Evolutionary conservation across 345 rosid genomes (phyloP).

Genomic region (Aethionema arabicum): DNA sequence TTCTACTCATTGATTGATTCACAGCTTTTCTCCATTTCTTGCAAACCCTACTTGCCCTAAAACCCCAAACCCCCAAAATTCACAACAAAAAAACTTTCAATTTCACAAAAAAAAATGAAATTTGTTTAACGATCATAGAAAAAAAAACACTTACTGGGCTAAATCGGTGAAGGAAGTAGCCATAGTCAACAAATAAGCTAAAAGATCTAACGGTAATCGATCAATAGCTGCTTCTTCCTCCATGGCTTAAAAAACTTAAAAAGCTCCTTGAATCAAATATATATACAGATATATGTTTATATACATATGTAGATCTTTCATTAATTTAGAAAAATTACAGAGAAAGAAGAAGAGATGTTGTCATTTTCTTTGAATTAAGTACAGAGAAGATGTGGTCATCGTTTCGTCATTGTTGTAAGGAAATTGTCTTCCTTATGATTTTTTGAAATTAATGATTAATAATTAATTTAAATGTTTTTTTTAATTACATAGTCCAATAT

Average conservation of each 20-base stretch:
- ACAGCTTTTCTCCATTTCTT: slow-evolving; percentile 87
- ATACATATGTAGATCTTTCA: not conserved
- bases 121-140: slow-evolving; percentile 2
- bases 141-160: slow-evolving; percentile 56
- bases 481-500: slow-evolving; percentile 20
- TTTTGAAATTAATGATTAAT: not conserved
- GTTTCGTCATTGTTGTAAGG: slow-evolving; percentile 33
- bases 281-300: slow-evolving; percentile 14
- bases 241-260: slow-evolving; percentile 10
- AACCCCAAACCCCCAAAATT: not conserved
- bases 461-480: not conserved
- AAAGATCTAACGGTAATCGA: slow-evolving; percentile 66
- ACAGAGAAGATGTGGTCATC: slow-evolving; percentile 41
- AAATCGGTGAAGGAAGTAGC: slow-evolving; percentile 79
- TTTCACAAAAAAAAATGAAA: not conserved
- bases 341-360: slow-evolving; percentile 32
- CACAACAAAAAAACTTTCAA: not conserved
- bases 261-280: not conserved
- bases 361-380: slow-evolving; percentile 16
- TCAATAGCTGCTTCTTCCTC: slow-evolving; percentile 63
- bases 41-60: slow-evolving; percentile 80
- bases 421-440: not conserved
- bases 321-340: slow-evolving; percentile 20
- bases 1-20: slow-evolving; percentile 71
- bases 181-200: slow-evolving; percentile 64